Evolutionary conservation across 176 grass and related monocot species (phyloP), one percentile per base, ranked within the genome.

Genomic region (Avena atlantica): DNA sequence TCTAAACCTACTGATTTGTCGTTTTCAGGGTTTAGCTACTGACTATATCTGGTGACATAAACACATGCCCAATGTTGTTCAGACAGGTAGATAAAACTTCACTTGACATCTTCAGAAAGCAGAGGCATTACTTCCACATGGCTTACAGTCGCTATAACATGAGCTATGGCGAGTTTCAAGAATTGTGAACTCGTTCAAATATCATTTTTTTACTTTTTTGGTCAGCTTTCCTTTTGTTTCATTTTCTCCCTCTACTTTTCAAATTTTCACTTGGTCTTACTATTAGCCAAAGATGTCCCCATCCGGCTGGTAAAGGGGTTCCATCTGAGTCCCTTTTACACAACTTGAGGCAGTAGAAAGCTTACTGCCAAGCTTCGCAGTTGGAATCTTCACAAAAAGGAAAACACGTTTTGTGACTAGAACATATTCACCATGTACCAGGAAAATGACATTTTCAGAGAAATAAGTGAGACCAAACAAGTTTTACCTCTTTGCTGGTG

Each of bases 251-350:
- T 36, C 56, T 66, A 68, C 55, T 91, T 75, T 65, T 53, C 34
- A 82, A 81, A 20, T 74, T 89, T 90, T 90, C 45, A 70, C 83
- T 79, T 87, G 60, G 75, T 84, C 49, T 69, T 91, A 31, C 31
- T 31, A 74, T 81, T 85, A 83, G 42, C 74, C 68, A 79, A 56
- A 82, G 80, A 71, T 10, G 47, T 56, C 16, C 37, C 17, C 20
- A 49, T 83, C 37, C 37, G 44, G 76, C 42, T 86, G 86, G 90
- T 89, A 92, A 94, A 97, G 84, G 81, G 89, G 77, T 80, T 62
- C 86, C 82, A 91, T 97, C 90, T 69, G 64, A 92, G 45, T 89
- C 74, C 78, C 34, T 89, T 97, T 92, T 66, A 88, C 84, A 90
- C 58, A 81, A 29, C 86, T 91, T 91, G 74, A 89, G 79, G 10